These are phyloP conservation scores for Smithsoniella earleae DNA, from an alignment of 163 green algal species.

Conservation along the genomic window DNA sequence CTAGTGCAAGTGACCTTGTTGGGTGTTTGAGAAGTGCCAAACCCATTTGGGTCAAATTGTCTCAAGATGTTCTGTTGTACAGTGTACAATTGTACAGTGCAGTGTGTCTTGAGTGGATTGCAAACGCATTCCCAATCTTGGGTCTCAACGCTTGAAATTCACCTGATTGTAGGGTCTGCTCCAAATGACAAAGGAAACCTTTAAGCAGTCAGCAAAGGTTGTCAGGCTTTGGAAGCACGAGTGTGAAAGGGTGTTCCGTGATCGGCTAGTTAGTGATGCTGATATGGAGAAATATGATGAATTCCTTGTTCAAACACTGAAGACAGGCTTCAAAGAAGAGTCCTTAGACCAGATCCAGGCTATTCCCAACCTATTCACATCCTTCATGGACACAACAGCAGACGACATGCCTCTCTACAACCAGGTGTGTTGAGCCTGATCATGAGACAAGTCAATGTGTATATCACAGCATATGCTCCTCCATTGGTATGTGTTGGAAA, in stretches of 20 bases:
- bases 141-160: too few relatives aligned
- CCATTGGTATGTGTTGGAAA: too few relatives aligned
- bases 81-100: too few relatives aligned
- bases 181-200: slow-evolving; percentile 15
- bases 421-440: neutral
- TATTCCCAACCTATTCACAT: slow-evolving; percentile 33
- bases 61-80: too few relatives aligned
- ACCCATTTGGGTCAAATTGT: too few relatives aligned
- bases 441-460: too few relatives aligned
- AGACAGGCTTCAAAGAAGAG: slow-evolving; percentile 35
- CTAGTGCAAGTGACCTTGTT: too few relatives aligned
- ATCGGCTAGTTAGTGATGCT: slow-evolving; percentile 71
- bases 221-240: slow-evolving; percentile 84
- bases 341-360: slow-evolving; percentile 35
- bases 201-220: slow-evolving; percentile 35
- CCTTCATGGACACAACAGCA: slow-evolving; percentile 33
- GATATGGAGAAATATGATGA: slow-evolving; percentile 70
- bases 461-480: too few relatives aligned
- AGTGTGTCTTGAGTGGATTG: too few relatives aligned
- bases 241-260: slow-evolving; percentile 70
- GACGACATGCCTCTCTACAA: slow-evolving; percentile 56
- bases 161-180: slow-evolving; percentile 26
- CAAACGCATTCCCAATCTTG: too few relatives aligned
- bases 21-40: too few relatives aligned
- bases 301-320: slow-evolving; percentile 37